phyloP scores from a whole-genome alignment of 768 basidiomycete species.

The Tulasnella sp. region DNA sequence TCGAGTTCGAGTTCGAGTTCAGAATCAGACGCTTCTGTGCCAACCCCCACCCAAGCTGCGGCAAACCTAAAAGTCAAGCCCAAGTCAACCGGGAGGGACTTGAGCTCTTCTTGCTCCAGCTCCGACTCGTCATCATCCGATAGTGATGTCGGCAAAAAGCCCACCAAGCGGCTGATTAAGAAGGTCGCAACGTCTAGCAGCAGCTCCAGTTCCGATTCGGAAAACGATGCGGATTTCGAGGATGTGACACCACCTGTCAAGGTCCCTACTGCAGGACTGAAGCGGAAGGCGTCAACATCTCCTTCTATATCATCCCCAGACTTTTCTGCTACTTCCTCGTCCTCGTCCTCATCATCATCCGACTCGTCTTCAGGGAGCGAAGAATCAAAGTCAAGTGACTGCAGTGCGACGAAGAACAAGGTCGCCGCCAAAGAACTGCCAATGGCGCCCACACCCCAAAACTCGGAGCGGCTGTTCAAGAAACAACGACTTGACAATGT shows the following conservation, averaged over 20 bases:
- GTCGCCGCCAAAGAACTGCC: not conserved
- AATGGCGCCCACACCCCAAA: not conserved
- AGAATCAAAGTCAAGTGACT: constrained; percentile 16
- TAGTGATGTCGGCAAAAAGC: constrained; percentile 16
- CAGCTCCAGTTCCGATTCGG: constrained; percentile 21
- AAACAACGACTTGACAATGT: constrained; percentile 38
- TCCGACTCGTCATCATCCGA: constrained; percentile 26
- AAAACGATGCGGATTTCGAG: constrained; percentile 25
- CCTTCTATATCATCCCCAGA: constrained; percentile 19
- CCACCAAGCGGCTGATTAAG: not conserved
- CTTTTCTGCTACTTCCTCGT: constrained; percentile 20
- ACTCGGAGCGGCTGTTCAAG: constrained; percentile 3
- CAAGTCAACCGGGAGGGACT: constrained; percentile 1
- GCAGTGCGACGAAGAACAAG: constrained; percentile 2
- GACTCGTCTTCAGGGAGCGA: not conserved
- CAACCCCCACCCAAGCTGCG: not conserved
- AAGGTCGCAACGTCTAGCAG: constrained; percentile 14
- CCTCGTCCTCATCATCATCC: constrained; percentile 14
- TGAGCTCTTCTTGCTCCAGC: constrained; percentile 18
- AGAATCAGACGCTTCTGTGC: not conserved
- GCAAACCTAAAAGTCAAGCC: not conserved
- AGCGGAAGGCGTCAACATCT: constrained; percentile 13
- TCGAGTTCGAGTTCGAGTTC: not conserved
- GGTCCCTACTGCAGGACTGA: constrained; percentile 9
- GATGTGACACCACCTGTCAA: constrained; percentile 1